Evolutionary conservation across 495 filamentous ascomycete species (phyloP).

Genomic region (Thermothielavioides terrestris): DNA sequence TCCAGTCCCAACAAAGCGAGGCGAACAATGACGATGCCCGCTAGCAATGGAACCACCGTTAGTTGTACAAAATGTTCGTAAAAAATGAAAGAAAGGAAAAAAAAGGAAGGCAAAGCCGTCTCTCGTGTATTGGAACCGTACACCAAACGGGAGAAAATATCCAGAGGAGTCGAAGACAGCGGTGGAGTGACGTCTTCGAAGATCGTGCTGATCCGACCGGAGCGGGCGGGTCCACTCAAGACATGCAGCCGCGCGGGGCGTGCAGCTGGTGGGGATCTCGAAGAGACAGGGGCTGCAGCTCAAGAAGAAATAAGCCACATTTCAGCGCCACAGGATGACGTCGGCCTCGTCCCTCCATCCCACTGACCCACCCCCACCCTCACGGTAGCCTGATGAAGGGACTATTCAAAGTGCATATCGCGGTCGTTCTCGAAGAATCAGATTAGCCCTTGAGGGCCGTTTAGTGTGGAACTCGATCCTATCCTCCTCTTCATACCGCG

Average conservation of each 20-base stretch:
- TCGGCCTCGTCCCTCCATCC: conserved; percentile 5
- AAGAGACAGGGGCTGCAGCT: not conserved
- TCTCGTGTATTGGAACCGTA: too few species aligned
- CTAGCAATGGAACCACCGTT: too few species aligned
- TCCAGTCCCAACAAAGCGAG: conserved; percentile 17
- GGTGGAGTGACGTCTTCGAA: not conserved
- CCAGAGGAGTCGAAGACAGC: not conserved
- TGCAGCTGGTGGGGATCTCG: conserved; percentile 5
- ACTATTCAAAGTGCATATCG: not conserved
- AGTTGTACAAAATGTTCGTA: too few species aligned
- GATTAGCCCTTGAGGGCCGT: too few species aligned
- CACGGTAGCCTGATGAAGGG: not conserved
- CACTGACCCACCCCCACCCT: not conserved
- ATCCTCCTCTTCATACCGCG: too few species aligned
- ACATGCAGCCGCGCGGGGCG: not conserved
- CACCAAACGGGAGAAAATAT: too few species aligned
- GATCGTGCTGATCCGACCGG: not conserved
- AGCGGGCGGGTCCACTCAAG: not conserved
- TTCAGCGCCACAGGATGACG: conserved; percentile 36
- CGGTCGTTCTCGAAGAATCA: too few species aligned
- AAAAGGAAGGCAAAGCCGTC: too few species aligned
- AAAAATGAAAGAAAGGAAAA: too few species aligned
- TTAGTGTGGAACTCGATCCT: too few species aligned
- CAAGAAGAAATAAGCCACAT: conserved; percentile 24
- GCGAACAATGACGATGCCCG: conserved; percentile 21